phyloP scores from a whole-genome alignment of 495 filamentous ascomycete genomes.

The Xylaria scruposa region DNA sequence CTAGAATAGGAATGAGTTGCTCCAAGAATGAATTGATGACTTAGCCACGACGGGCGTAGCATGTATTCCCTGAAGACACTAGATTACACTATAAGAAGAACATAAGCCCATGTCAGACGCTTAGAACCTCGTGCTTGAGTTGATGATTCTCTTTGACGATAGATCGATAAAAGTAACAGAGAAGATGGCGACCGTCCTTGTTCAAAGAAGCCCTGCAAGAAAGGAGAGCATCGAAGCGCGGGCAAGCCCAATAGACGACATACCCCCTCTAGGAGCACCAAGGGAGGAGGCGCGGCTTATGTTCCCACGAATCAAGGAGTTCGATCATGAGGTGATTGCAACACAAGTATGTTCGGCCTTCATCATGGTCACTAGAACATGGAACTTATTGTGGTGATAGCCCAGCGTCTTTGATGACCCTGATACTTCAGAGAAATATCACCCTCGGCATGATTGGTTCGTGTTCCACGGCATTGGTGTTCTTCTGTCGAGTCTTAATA shows the following conservation, averaged over 20 bases:
- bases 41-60: background rate
- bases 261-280: conserved; percentile 47
- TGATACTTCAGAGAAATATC: conserved; percentile 56
- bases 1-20: background rate
- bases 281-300: conserved; percentile 50
- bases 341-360: conserved; percentile 50
- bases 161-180: background rate
- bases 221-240: conserved; percentile 7
- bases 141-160: background rate
- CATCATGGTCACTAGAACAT: background rate
- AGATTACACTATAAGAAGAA: conserved; percentile 5
- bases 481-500: conserved; percentile 15
- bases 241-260: conserved; percentile 22
- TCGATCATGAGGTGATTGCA: conserved; percentile 62
- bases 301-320: conserved; percentile 48
- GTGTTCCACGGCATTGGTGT: background rate
- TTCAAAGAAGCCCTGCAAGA: background rate
- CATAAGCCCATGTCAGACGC: background rate
- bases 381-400: conserved; percentile 12
- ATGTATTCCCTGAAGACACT: background rate
- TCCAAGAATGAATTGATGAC: background rate
- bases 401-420: conserved; percentile 53
- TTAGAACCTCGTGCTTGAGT: background rate
- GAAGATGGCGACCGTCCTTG: conserved; percentile 11
- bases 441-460: conserved; percentile 57